Percentiles rank a stretch among this genome's conserved stretches.
Evolutionary conservation across 768 basidiomycete genomes (phyloP).

Genomic region (Trametes meyenii): DNA sequence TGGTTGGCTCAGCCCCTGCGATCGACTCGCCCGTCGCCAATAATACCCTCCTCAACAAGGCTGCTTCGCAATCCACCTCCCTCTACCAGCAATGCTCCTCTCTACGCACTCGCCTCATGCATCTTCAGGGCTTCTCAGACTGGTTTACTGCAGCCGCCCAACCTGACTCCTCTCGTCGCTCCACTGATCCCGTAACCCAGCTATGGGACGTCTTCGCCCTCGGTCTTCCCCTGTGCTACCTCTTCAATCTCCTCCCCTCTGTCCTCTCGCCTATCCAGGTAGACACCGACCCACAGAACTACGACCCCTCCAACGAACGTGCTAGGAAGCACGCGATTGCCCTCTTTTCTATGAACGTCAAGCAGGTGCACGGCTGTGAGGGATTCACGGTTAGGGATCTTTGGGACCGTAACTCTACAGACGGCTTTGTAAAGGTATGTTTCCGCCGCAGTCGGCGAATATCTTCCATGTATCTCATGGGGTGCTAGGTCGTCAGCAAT

Average conservation of each 20-base stretch:
- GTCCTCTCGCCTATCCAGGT: conserved; percentile 49
- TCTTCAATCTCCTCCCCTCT: conserved; percentile 87
- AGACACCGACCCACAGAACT: conserved; percentile 64
- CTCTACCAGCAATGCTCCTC: conserved; percentile 92
- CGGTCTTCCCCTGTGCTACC: conserved; percentile 92
- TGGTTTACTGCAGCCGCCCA: conserved; percentile 67
- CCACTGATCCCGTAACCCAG: conserved; percentile 91
- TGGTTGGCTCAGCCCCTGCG: conserved; percentile 55
- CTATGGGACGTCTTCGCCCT: conserved; percentile 94
- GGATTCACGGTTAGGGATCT: conserved; percentile 91
- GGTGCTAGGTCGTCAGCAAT: conserved; percentile 79
- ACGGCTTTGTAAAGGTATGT: conserved; percentile 91
- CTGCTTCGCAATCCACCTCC: conserved; percentile 83
- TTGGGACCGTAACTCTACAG: conserved; percentile 88
- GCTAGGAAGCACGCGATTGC: conserved; percentile 90
- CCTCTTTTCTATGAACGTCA: conserved; percentile 88
- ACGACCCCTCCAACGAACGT: conserved; percentile 75
- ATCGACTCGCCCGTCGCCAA: conserved; percentile 77
- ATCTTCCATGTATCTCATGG: conserved; percentile 1
- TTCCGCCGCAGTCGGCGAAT: conserved; percentile 3
- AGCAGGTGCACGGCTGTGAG: conserved; percentile 69
- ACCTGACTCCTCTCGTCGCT: conserved; percentile 57
- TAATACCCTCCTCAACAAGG: conserved; percentile 89
- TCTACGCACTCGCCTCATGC: conserved; percentile 74
- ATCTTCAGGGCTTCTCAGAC: conserved; percentile 70